Conservation (phyloP, 768 basidiomycete genomes). For the Calocybe cyanea region DNA sequence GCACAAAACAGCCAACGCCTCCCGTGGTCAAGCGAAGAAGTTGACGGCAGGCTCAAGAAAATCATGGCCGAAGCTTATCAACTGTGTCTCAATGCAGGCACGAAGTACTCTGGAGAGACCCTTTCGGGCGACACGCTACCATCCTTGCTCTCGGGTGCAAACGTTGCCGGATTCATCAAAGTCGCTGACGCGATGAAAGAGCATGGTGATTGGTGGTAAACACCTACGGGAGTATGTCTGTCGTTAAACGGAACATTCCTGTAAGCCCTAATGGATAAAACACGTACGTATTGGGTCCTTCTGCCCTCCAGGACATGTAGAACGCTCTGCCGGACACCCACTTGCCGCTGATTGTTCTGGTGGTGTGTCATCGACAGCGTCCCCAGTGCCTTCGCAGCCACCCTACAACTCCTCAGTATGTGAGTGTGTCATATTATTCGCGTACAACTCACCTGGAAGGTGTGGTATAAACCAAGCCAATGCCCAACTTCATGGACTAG, state of each 20-base stretch:
- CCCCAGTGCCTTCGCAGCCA: constrained; percentile 31
- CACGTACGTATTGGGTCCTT: constrained; percentile 39
- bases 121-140: constrained; percentile 37
- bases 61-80: constrained; percentile 69
- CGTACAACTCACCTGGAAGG: constrained; percentile 31
- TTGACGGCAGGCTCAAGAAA: constrained; percentile 63
- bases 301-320: constrained; percentile 28
- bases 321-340: constrained; percentile 32
- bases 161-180: constrained; percentile 71
- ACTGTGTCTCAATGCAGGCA: constrained; percentile 52
- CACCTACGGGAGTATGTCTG: no score
- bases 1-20: constrained; percentile 71
- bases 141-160: constrained; percentile 60
- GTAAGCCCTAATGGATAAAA: neutral
- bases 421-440: neutral
- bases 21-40: constrained; percentile 58
- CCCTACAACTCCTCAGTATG: constrained; percentile 15
- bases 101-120: constrained; percentile 52
- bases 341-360: constrained; percentile 31
- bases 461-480: constrained; percentile 48
- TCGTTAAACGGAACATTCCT: no score
- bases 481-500: constrained; percentile 49
- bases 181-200: constrained; percentile 70
- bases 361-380: constrained; percentile 40
- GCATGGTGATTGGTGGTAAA: constrained; percentile 77